Base-by-base conservation (phyloP, 1,284 basidiomycete species). In the Boletus sp. region DNA sequence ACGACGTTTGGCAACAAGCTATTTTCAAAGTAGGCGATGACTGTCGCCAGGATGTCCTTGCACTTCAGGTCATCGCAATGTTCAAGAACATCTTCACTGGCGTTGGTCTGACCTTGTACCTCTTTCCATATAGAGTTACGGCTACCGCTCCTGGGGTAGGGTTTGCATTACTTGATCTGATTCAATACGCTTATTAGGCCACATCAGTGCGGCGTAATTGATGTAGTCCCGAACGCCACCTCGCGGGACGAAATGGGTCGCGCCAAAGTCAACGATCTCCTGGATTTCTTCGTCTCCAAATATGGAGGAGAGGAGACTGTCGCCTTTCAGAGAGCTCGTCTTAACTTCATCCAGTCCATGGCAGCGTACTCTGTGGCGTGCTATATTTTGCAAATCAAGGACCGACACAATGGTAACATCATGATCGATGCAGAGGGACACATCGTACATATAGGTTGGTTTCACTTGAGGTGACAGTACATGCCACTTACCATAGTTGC, bases 11-110 rank as follows among this genome's bases (percentile, higher is more conserved):
- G 95, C 93, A 98, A 60, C 87, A 91, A 56, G 96, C 96, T 8
- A 99, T 99, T 55, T 99, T 99, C 84, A 99, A 99, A 74, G 96
- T 99, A 51, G 96, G 96, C 45, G 96, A 99, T 66, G 96, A 99
- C 65, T 99, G 96, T 69, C 83, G 96, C 37, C 96, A 99, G 69
- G 96, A 99, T 60, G 88, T 98, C 17, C 78, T 99, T 33, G 96
- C 96, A 0, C 73, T 99, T 47, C 96, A 99, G 66, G 75, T 97
- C 55, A 99, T 99, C 55, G 96, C 96, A 8, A 98, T 99, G 92
- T 96, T 99, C 80, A 99, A 99, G 72, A 98, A 96, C 67, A 90
- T 98, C 53, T 99, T 95, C 70, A 89, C 81, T 12, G 77, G 77
- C 51, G 81, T 95, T 44, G 96, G 96, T 1, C 72, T 99, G 47